Evolutionary conservation across 1,284 basidiomycete species (phyloP).

Genomic region (Ceratobasidium sp.): DNA sequence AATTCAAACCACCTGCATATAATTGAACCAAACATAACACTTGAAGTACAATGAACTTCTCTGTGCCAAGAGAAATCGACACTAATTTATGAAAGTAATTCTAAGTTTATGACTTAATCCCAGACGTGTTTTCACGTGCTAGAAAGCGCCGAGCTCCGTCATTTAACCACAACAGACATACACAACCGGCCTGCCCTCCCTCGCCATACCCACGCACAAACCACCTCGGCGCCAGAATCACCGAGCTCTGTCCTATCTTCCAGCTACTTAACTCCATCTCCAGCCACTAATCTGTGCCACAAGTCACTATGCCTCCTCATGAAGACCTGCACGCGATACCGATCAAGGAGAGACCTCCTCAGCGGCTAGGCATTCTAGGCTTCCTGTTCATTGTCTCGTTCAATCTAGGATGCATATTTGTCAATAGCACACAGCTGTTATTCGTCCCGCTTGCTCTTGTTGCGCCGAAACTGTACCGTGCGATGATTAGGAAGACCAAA

Average conservation of each 20-base stretch:
- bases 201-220: conserved; percentile 36
- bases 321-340: conserved; percentile 43
- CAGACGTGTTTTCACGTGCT: conserved; percentile 17
- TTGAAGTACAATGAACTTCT: too few species aligned
- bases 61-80: too few species aligned
- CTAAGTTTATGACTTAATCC: too few species aligned
- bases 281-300: too few species aligned
- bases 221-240: background rate
- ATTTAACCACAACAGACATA: conserved; percentile 16
- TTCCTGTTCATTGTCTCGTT: conserved; percentile 73
- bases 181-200: conserved; percentile 13
- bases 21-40: too few species aligned
- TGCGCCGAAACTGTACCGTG: conserved; percentile 69
- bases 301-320: conserved; percentile 24
- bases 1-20: too few species aligned
- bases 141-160: conserved; percentile 24
- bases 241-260: background rate
- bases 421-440: conserved; percentile 77
- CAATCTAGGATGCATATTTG: conserved; percentile 74
- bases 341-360: conserved; percentile 55
- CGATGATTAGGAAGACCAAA: conserved; percentile 83
- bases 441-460: conserved; percentile 70
- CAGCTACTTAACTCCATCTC: background rate
- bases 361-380: conserved; percentile 67
- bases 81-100: too few species aligned